Percentiles rank a stretch among this genome's conserved stretches.
These are phyloP conservation scores for Diddensiella santjacobensis DNA, from an alignment of 805 yeast genomes.

Conservation along the genomic window DNA sequence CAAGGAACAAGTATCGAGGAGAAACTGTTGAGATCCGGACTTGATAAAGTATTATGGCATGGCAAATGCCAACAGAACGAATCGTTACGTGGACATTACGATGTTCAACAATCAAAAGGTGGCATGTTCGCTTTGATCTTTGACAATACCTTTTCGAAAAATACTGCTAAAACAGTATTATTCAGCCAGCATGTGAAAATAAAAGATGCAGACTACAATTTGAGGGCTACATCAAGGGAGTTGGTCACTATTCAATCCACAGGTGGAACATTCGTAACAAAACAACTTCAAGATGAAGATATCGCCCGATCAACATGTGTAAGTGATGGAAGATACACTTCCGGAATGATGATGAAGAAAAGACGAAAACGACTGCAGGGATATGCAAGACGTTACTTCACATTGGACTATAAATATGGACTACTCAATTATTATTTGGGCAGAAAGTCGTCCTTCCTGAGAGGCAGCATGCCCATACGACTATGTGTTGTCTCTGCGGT, in stretches of 20 bases:
- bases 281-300: neutral
- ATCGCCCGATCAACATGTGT: slow-evolving; percentile 16
- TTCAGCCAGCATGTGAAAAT: slow-evolving; percentile 48
- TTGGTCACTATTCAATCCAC: neutral
- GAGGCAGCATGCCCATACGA: slow-evolving; percentile 90
- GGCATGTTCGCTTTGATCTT: slow-evolving; percentile 85
- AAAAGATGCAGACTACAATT: neutral
- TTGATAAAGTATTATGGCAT: slow-evolving; percentile 49
- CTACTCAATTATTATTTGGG: slow-evolving; percentile 76
- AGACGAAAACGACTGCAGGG: slow-evolving; percentile 84
- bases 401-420: slow-evolving; percentile 76
- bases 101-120: slow-evolving; percentile 46
- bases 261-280: neutral
- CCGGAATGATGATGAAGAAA: slow-evolving; percentile 74
- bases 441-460: slow-evolving; percentile 62
- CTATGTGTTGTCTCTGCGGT: slow-evolving; percentile 81
- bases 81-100: slow-evolving; percentile 56
- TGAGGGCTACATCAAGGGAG: neutral
- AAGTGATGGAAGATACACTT: slow-evolving; percentile 46
- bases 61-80: slow-evolving; percentile 60
- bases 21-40: slow-evolving; percentile 51
- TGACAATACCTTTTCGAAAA: slow-evolving; percentile 88
- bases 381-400: slow-evolving; percentile 78
- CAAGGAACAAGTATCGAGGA: slow-evolving; percentile 34
- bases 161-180: slow-evolving; percentile 72